A percentile compares a stretch with the other conserved stretches of the same genome.
These are phyloP conservation scores for Hawksworthiomyces lignivorus DNA, from an alignment of 2,329 filamentous ascomycete species.

Conservation along the genomic window DNA sequence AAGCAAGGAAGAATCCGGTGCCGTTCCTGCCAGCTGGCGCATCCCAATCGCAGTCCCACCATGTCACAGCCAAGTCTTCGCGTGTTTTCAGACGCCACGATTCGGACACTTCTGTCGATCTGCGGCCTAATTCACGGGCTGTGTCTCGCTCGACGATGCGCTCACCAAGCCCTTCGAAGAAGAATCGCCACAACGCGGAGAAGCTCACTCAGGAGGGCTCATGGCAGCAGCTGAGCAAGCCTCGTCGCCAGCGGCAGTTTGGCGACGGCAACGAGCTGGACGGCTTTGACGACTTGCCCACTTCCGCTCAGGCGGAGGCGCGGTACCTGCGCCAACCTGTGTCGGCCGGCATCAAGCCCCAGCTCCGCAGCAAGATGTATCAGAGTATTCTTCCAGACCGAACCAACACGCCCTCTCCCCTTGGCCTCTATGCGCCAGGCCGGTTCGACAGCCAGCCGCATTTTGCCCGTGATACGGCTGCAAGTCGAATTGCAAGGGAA, in stretches of 20 bases:
- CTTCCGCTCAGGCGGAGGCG: constrained; percentile 72
- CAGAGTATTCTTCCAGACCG: constrained; percentile 49
- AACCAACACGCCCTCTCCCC: constrained; percentile 43
- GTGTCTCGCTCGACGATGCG: constrained; percentile 51
- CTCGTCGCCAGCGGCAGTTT: constrained; percentile 63
- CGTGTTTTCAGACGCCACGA: constrained; percentile 73
- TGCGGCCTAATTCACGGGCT: constrained; percentile 49
- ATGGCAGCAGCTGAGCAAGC: constrained; percentile 65
- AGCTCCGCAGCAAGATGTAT: constrained; percentile 47
- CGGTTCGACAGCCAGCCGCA: constrained; percentile 47
- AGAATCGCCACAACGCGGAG: constrained; percentile 30
- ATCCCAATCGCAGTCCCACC: constrained; percentile 61
- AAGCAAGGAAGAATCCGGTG: constrained; percentile 50
- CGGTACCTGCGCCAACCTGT: constrained; percentile 75
- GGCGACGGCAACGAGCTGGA: constrained; percentile 91
- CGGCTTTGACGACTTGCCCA: constrained; percentile 88
- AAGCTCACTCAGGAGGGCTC: constrained; percentile 37
- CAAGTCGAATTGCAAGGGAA: constrained; percentile 58
- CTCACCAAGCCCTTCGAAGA: constrained; percentile 50
- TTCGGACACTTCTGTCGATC: constrained; percentile 61
- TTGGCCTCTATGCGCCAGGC: constrained; percentile 50
- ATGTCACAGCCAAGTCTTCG: constrained; percentile 63
- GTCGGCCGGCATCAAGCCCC: constrained; percentile 58
- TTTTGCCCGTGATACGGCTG: constrained; percentile 58
- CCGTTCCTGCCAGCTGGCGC: constrained; percentile 76